Base-by-base conservation (phyloP, 495 filamentous ascomycete genomes). In the Penicillium nucicola region DNA sequence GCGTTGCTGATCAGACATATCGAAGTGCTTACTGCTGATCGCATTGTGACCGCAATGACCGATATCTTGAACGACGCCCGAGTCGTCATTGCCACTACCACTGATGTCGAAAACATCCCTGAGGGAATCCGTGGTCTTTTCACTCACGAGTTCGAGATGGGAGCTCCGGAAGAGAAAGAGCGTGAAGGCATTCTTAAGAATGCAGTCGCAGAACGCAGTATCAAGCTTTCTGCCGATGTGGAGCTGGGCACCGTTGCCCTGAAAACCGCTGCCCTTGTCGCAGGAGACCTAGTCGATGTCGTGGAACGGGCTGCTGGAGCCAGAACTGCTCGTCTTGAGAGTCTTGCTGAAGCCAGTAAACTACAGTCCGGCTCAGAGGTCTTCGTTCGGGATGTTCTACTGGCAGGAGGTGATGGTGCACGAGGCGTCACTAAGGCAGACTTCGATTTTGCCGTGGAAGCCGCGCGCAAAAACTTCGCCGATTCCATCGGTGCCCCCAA, bases 401-500 rank as follows among this genome's bases (percentile, higher is more conserved):
- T 97, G 2, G 84, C 95, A n/a, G 93, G 93, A n/a, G 93, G 92
- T 9, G 78, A 89, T 18, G 78, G 83, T 6, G 86, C 84, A 14
- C 80, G 82, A 8, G 88, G 84, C 28, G 76, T 99, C 17, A 92
- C 82, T n/a, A 90, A 87, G 59, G 75, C 80, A 2, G 93, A 99
- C 68, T 93, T 97, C 50, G 89, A 95, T 56, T 63, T 83, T 14
- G 93, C 93, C 0, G 90, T 97, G 6, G 95, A 97, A 45, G 88
- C 89, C 14, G 93, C 95, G 2, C 84, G 93, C 30, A 95, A 96
- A 78, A 97, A 96, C 66, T 97, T 99, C 62, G 89, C 92, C 4
- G 95, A 97, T 66, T 84, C 92, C 10, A 97, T 99, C 57, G 95
- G 95, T 36, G 95, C 93, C 28, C 93, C 93, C 1, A 97, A 97